Percentiles rank a stretch among this genome's conserved stretches.
Conservation (phyloP, 495 filamentous ascomycete genomes). For the Daldinia vernicosa region DNA sequence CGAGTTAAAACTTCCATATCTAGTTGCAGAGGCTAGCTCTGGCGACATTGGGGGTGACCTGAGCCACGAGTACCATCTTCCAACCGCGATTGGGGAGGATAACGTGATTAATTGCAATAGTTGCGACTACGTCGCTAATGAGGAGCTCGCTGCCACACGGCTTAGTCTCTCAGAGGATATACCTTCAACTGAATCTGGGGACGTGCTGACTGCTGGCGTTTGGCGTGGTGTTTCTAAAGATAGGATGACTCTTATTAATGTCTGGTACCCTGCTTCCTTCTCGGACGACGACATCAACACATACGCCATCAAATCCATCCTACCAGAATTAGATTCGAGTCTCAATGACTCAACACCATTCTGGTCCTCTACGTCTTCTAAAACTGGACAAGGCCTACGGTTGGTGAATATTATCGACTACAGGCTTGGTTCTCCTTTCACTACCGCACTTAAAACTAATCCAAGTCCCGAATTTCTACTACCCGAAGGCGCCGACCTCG, state of each 20-base stretch:
- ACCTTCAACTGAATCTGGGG: constrained; percentile 31
- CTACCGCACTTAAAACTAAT: constrained; percentile 20
- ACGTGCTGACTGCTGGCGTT: constrained; percentile 44
- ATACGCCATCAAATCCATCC: constrained; percentile 72
- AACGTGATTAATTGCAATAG: constrained; percentile 75
- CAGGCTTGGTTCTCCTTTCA: constrained; percentile 49
- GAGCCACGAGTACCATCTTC: constrained; percentile 94
- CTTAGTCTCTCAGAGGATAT: constrained; percentile 20
- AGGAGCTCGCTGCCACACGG: constrained; percentile 72
- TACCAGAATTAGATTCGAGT: constrained; percentile 77
- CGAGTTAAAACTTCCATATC: constrained; percentile 82
- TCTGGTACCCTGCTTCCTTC: constrained; percentile 66
- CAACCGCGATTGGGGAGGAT: constrained; percentile 85
- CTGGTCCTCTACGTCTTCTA: constrained; percentile 56
- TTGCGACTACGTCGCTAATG: constrained; percentile 84
- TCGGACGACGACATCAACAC: constrained; percentile 68
- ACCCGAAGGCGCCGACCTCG: constrained; percentile 40
- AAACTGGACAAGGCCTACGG: constrained; percentile 19
- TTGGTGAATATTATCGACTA: constrained; percentile 65
- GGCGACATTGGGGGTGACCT: constrained; percentile 94
- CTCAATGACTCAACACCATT: constrained; percentile 68
- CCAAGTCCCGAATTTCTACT: constrained; percentile 27
- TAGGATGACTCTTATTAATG: constrained; percentile 69
- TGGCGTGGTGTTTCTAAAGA: constrained; percentile 80
- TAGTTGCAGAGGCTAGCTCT: constrained; percentile 88